A percentile compares a stretch with the other conserved stretches of the same genome.
Conservation (phyloP, 495 filamentous ascomycete species). For the Aspergillus heteromorphus region DNA sequence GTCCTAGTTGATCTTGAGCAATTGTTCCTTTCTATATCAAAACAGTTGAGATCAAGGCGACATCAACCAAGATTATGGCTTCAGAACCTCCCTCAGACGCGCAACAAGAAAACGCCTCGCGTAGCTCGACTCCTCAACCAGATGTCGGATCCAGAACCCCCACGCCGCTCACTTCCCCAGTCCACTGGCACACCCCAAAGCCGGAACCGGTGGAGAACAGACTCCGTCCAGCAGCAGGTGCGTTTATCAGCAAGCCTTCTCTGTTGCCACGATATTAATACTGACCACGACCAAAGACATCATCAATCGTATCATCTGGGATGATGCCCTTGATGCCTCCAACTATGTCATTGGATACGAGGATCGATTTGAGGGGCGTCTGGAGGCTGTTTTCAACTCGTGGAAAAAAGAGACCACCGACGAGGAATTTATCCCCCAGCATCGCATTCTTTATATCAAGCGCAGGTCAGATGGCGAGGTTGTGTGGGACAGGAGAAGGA, state of each 20-base stretch:
- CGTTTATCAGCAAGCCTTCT: not conserved
- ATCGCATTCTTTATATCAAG: conserved; percentile 70
- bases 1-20: too few species aligned
- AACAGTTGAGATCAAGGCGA: too few species aligned
- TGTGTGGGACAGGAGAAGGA: conserved; percentile 54
- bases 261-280: not conserved
- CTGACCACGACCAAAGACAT: conserved; percentile 43
- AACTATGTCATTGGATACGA: conserved; percentile 71
- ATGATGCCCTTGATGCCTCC: conserved; percentile 50
- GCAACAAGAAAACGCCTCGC: not conserved
- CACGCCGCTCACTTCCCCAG: not conserved
- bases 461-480: conserved; percentile 41
- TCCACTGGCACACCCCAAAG: not conserved
- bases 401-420: conserved; percentile 77
- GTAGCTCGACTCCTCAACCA: not conserved
- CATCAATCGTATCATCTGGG: conserved; percentile 70
- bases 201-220: conserved; percentile 6
- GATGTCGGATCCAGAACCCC: not conserved
- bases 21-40: too few species aligned
- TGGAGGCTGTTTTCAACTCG: conserved; percentile 55
- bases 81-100: not conserved
- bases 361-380: conserved; percentile 63
- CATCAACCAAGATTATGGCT: not conserved
- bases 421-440: conserved; percentile 80
- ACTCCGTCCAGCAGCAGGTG: conserved; percentile 15